These are phyloP conservation scores for Chaetomiaceae sp. DNA, from an alignment of 2,329 filamentous ascomycete genomes.

Conservation along the genomic window DNA sequence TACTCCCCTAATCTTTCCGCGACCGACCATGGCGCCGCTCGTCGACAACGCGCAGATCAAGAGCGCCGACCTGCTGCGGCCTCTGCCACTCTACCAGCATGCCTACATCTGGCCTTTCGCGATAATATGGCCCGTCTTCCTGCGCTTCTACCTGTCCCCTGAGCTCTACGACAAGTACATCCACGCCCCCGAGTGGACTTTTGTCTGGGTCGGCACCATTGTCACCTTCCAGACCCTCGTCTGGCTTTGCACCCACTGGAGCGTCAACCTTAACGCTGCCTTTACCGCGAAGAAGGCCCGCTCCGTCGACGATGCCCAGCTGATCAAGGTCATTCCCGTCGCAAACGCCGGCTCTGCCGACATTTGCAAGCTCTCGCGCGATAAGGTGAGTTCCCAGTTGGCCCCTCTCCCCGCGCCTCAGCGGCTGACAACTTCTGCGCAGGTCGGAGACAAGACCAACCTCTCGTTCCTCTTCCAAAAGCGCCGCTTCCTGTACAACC, in stretches of 20 bases:
- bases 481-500: slow-evolving; percentile 84
- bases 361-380: slow-evolving; percentile 76
- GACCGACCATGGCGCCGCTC: slow-evolving; percentile 58
- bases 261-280: slow-evolving; percentile 74
- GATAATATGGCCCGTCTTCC: slow-evolving; percentile 87
- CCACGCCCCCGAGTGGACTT: slow-evolving; percentile 94
- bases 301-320: slow-evolving; percentile 66
- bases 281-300: slow-evolving; percentile 75
- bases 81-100: slow-evolving; percentile 75
- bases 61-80: slow-evolving; percentile 81
- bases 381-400: slow-evolving; percentile 49
- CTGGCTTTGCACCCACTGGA: slow-evolving; percentile 98
- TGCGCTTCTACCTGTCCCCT: slow-evolving; percentile 77
- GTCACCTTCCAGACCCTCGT: slow-evolving; percentile 80
- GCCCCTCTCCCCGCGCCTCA: not conserved
- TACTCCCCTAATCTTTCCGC: not conserved
- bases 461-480: slow-evolving; percentile 96
- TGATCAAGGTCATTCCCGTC: slow-evolving; percentile 90
- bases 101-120: slow-evolving; percentile 91
- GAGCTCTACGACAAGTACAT: slow-evolving; percentile 89
- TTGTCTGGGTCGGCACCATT: slow-evolving; percentile 87
- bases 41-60: slow-evolving; percentile 90
- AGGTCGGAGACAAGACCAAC: slow-evolving; percentile 69
- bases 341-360: slow-evolving; percentile 86
- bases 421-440: not conserved